Conservation (phyloP, 352 stramenopile genomes). For the Aphanomyces astaci region DNA sequence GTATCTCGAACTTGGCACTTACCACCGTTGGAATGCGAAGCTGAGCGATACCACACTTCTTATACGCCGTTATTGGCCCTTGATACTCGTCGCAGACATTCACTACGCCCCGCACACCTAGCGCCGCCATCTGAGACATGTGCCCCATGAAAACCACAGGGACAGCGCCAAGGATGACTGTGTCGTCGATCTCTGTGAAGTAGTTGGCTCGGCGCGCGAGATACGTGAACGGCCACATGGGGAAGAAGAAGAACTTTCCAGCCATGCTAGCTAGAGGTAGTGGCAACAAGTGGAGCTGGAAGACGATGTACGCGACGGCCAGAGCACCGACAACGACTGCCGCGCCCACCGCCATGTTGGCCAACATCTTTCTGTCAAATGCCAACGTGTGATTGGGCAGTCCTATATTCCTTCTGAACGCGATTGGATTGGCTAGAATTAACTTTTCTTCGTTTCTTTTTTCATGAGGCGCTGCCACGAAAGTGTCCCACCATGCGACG, state of each 20-base stretch:
- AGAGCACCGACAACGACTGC: neutral
- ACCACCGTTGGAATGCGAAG: constrained; percentile 86
- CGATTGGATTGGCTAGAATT: neutral
- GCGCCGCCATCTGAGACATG: constrained; percentile 67
- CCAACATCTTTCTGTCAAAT: neutral
- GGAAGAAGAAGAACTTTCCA: constrained; percentile 85
- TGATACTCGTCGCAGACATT: constrained; percentile 96
- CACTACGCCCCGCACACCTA: constrained; percentile 84
- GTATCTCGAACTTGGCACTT: constrained; percentile 50
- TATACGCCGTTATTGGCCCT: constrained; percentile 83
- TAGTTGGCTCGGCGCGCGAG: constrained; percentile 78
- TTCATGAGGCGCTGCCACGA: neutral
- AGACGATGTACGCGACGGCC: constrained; percentile 58
- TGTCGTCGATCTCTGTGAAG: constrained; percentile 86
- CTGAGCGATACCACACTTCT: constrained; percentile 77
- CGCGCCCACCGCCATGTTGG: neutral
- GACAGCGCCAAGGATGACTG: constrained; percentile 86
- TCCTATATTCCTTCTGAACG: neutral
- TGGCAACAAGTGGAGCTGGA: constrained; percentile 87
- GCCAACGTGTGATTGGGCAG: neutral
- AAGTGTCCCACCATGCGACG: no score
- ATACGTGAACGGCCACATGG: constrained; percentile 89
- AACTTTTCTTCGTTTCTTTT: neutral
- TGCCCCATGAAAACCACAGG: constrained; percentile 85
- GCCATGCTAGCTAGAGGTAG: constrained; percentile 61